Percentiles rank a stretch among this genome's conserved stretches.
phyloP scores from a whole-genome alignment of 2,329 filamentous ascomycete species.

The Fusarium burgessii region DNA sequence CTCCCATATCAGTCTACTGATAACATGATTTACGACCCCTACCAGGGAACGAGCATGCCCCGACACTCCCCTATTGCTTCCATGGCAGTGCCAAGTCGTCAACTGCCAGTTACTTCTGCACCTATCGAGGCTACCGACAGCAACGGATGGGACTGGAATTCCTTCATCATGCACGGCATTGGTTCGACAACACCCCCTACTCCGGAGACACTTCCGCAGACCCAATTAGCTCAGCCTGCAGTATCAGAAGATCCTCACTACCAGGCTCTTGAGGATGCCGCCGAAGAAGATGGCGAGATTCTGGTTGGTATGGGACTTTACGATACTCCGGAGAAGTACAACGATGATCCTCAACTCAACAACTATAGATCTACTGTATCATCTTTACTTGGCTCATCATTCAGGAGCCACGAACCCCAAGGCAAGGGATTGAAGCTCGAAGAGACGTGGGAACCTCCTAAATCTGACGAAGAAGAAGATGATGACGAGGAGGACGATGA shows the following conservation, averaged over 20 bases:
- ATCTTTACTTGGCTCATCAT: conserved; percentile 65
- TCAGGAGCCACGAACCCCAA: conserved; percentile 59
- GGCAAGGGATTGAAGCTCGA: conserved; percentile 85
- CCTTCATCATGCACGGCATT: conserved; percentile 59
- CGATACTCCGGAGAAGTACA: conserved; percentile 72
- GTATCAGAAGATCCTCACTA: conserved; percentile 65
- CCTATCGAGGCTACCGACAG: conserved; percentile 31
- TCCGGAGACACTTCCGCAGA: conserved; percentile 67
- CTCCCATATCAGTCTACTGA: conserved; percentile 58
- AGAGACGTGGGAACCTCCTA: conserved; percentile 80
- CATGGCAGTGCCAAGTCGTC: conserved; percentile 35
- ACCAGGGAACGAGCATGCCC: conserved; percentile 54
- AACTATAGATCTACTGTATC: conserved; percentile 67
- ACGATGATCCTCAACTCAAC: conserved; percentile 63
- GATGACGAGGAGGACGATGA: conserved; percentile 60
- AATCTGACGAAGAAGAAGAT: conserved; percentile 69
- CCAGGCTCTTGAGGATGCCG: conserved; percentile 61
- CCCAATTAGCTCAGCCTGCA: conserved; percentile 61
- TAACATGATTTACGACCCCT: conserved; percentile 55
- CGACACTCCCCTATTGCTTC: conserved; percentile 50
- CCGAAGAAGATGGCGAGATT: conserved; percentile 74
- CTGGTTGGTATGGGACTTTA: conserved; percentile 87
- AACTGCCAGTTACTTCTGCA: conserved; percentile 49
- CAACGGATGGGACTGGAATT: conserved; percentile 57
- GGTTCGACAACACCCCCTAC: conserved; percentile 68